A percentile compares a stretch with the other conserved stretches of the same genome.
phyloP scores from a whole-genome alignment of 148 eudicot genomes.

The Persicaria maculosa region DNA sequence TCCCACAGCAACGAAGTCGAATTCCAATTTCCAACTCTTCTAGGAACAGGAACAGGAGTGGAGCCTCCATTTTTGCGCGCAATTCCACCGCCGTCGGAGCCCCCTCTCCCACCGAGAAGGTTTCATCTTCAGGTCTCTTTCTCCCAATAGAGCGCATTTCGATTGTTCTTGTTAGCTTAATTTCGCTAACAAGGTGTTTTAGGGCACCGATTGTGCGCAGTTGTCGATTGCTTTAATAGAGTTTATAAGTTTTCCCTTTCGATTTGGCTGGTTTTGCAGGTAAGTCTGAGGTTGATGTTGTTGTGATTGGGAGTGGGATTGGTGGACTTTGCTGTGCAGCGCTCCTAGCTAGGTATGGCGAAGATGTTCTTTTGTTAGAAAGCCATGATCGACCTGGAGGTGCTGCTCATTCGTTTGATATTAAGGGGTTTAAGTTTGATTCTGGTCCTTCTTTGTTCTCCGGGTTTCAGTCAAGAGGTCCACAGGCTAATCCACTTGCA shows the following conservation, averaged over 20 bases:
- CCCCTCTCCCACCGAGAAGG: constrained; percentile 9
- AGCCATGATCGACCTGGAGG: constrained; percentile 94
- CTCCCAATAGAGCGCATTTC: neutral
- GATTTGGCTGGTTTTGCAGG: constrained; percentile 39
- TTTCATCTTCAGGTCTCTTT: constrained; percentile 1
- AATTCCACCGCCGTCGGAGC: constrained; percentile 5
- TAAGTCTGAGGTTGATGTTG: constrained; percentile 82
- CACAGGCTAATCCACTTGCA: constrained; percentile 93
- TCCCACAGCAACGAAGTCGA: neutral
- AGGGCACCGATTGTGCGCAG: neutral
- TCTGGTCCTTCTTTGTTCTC: constrained; percentile 98
- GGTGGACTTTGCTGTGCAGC: constrained; percentile 91
- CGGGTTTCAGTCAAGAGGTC: constrained; percentile 97
- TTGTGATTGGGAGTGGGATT: constrained; percentile 92
- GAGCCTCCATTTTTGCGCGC: neutral
- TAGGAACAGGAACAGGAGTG: neutral
- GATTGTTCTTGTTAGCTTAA: neutral
- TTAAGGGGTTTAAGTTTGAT: constrained; percentile 80
- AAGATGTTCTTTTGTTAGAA: constrained; percentile 83
- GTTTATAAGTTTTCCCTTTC: neutral
- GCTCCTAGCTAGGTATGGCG: constrained; percentile 74
- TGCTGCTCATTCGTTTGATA: constrained; percentile 90
- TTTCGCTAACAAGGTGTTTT: neutral
- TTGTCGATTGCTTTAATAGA: neutral
- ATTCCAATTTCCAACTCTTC: neutral